Base-by-base conservation (phyloP, 108 stramenopile genomes). In the Skeletonema tropicum region DNA sequence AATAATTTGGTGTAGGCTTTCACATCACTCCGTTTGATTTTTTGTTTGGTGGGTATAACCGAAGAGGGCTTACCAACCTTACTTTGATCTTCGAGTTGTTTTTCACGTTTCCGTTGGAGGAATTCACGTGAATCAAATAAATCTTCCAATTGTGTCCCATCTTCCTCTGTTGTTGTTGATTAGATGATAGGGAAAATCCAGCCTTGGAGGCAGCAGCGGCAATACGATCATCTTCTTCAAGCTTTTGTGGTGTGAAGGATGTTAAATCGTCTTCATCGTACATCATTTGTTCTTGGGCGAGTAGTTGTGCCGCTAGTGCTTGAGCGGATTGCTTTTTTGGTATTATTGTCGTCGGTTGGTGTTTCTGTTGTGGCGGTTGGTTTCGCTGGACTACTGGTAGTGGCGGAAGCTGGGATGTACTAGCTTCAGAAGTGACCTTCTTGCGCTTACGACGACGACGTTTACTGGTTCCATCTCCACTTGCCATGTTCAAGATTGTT, bases 1-100 rank as follows among this genome's bases (percentile, higher is more conserved):
- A 93, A 63, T 7, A 93, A 73, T 72, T 88, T 39, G 39, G 69
- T 77, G 45, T 74, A 82, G 4, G 93, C 93, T 42, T 73, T 58
- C 36, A 70, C 72, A 71, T 94, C 93, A 25, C 66, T 80, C 19
- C 93, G 76, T 46, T 89, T 85, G 25, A 92, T 91, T 66, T 89
- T 94, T 9, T 68, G 73, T 68, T 77, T 87, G 55, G 74, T 66
- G 5, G 80, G 72, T 6, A 81, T 42, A 35, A 29, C 70, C 0
- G 31, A 33, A 21, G 11, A 14, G 13, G 55, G 31, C 55, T 63
- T 70, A 45, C 26, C 61, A 5, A 62, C 46, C 52, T 71, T 68
- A 46, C 80, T 85, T 36, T 82, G 71, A 35, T 75, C 75, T 58
- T 60, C 72, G 19, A 74, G 15, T 49, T 87, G 79, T 52, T 89